Conservation (phyloP, 2,329 filamentous ascomycete genomes). For the Colletotrichum agaves region DNA sequence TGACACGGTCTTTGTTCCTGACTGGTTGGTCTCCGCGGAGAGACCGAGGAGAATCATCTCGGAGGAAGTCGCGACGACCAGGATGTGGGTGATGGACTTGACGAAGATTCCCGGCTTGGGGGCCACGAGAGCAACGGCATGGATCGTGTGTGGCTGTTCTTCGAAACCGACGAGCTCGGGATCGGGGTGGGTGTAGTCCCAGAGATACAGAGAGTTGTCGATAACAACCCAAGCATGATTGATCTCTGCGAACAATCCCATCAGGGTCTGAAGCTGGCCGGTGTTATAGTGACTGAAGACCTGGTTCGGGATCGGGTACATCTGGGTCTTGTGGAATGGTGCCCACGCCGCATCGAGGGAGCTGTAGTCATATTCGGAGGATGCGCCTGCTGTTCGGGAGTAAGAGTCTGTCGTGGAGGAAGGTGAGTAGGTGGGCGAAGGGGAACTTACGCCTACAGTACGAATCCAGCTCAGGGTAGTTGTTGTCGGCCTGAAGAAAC, state of each 20-base stretch:
- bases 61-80: constrained; percentile 86
- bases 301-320: constrained; percentile 89
- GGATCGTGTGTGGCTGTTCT: constrained; percentile 87
- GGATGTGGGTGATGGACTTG: constrained; percentile 82
- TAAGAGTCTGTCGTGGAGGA: constrained; percentile 40
- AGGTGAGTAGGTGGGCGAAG: background rate
- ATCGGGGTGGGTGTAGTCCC: constrained; percentile 96
- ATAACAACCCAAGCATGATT: constrained; percentile 96
- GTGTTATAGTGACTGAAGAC: constrained; percentile 94
- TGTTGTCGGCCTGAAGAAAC: constrained; percentile 78
- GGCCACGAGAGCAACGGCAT: constrained; percentile 86
- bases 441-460: constrained; percentile 83
- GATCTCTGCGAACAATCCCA: constrained; percentile 95
- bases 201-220: constrained; percentile 94
- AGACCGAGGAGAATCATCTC: constrained; percentile 92
- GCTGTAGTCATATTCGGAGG: constrained; percentile 89
- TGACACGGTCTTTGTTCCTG: constrained; percentile 77
- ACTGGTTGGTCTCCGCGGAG: constrained; percentile 71
- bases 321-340: constrained; percentile 88
- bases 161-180: constrained; percentile 93
- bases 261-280: constrained; percentile 86
- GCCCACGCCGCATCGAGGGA: constrained; percentile 76
- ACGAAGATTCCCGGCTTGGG: constrained; percentile 92
- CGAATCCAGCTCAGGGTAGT: constrained; percentile 88
- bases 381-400: constrained; percentile 78